Conservation (phyloP, 176 grass and related monocot species). For the Rhynchospora breviuscula region DNA sequence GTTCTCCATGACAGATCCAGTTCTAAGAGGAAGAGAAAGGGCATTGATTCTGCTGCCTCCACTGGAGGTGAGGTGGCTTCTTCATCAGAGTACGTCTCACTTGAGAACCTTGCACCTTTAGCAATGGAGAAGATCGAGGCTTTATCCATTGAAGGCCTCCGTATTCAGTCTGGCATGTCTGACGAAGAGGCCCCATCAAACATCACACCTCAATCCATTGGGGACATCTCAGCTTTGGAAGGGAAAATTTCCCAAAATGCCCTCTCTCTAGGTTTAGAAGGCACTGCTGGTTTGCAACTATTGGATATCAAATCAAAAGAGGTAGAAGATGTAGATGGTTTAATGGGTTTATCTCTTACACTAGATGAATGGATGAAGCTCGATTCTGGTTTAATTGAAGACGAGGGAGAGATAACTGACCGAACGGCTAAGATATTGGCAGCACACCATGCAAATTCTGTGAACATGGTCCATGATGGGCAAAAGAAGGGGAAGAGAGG, state of each 20-base stretch:
- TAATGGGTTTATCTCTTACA: slow-evolving; percentile 90
- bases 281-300: slow-evolving; percentile 83
- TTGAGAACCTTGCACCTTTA: slow-evolving; percentile 91
- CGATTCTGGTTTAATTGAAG: slow-evolving; percentile 75
- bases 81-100: slow-evolving; percentile 73
- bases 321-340: slow-evolving; percentile 67
- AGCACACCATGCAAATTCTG: slow-evolving; percentile 93
- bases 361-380: slow-evolving; percentile 96
- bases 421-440: slow-evolving; percentile 85
- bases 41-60: slow-evolving; percentile 36
- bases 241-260: slow-evolving; percentile 51
- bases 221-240: slow-evolving; percentile 75
- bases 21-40: slow-evolving; percentile 45
- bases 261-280: slow-evolving; percentile 73
- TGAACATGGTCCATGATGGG: slow-evolving; percentile 58
- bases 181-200: slow-evolving; percentile 89
- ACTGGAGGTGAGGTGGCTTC: slow-evolving; percentile 32
- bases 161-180: slow-evolving; percentile 95
- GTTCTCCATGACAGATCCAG: slow-evolving; percentile 23
- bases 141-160: slow-evolving; percentile 87
- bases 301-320: slow-evolving; percentile 64
- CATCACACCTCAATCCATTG: slow-evolving; percentile 61
- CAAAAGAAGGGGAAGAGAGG: slow-evolving; percentile 57
- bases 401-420: slow-evolving; percentile 71
- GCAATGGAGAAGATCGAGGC: slow-evolving; percentile 99